Conservation (phyloP, 2,329 filamentous ascomycete species). For the Colletotrichum incanum region DNA sequence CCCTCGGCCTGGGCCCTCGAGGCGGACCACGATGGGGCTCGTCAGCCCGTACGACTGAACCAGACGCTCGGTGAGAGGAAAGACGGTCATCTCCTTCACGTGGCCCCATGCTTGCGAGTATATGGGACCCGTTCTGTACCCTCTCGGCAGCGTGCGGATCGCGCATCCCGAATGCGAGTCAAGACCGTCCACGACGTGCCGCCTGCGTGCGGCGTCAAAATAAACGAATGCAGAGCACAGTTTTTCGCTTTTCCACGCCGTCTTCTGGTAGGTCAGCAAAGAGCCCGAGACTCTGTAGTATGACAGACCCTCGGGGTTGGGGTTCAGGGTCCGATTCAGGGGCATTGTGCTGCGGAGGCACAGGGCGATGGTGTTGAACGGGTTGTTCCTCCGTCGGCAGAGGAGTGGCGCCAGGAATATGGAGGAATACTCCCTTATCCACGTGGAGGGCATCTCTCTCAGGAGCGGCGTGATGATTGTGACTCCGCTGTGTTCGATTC, state of each 20-base stretch:
- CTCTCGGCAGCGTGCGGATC: conserved; percentile 3
- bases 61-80: not conserved
- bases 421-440: not conserved
- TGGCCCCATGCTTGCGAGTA: not conserved
- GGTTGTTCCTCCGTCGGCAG: not conserved
- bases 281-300: not conserved
- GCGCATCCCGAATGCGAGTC: conserved; percentile 1
- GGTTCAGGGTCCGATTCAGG: not conserved
- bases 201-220: not conserved
- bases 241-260: not conserved
- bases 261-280: not conserved
- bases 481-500: not conserved
- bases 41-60: conserved; percentile 3
- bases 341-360: not conserved
- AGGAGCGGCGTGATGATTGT: not conserved
- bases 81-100: not conserved
- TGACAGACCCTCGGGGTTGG: not conserved
- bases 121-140: too few relatives aligned
- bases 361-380: conserved; percentile 3
- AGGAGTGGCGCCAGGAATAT: conserved; percentile 4
- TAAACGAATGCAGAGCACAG: conserved; percentile 3
- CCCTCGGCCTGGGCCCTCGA: not conserved
- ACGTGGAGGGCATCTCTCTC: not conserved
- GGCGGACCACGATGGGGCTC: not conserved
- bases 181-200: not conserved